Base-by-base conservation (phyloP, 1,284 basidiomycete species). In the Fomitiporia mediterranea region DNA sequence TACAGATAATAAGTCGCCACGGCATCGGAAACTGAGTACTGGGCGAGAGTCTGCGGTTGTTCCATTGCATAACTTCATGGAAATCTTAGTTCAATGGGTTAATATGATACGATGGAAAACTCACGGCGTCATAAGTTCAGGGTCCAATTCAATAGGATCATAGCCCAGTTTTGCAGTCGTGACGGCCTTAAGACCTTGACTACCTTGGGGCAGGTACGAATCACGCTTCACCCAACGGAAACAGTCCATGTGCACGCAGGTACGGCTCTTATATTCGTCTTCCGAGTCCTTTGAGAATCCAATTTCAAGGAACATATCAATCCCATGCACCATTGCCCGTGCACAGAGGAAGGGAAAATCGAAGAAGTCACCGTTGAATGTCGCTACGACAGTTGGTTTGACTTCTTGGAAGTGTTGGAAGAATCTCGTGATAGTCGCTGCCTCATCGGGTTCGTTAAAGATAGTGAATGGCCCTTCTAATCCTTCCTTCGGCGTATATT, bases 211-310 rank as follows among this genome's bases (percentile, higher is more conserved):
- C 4, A 99, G 77, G 68, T 99, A 99, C n/a, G 95, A 98, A 73
- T 99, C 97, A 44, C 97, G 89, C 73, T 99, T 99, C 53, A 99
- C 97, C 97, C 97, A 99, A 66, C 96, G 84, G 80, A 98, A 99
- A 70, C 94, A 98, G 69, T 99, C 97, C 93, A 99, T 97, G 70
- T 99, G 97, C 35, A 89, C 91, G 64, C 94, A 96, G n/a, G 82
- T 83, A 7, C 91, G 80, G 63, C 88, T 91, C 76, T 99, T 98
- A 79, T 88, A 99, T 70, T 99, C 97, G 58, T 94, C 90, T 69
- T 99, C 97, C 1, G 81, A 78, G 69, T 99, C 97, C 62, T 84
- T 91, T 11, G 84, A 79, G 67, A 99, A 99, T 0, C 97, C 97
- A 1, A 84, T 98, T 74, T 98, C 95, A 39, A 90, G 76, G 69